Conservation (phyloP, 345 rosid genomes). For the Theobroma cacao region DNA sequence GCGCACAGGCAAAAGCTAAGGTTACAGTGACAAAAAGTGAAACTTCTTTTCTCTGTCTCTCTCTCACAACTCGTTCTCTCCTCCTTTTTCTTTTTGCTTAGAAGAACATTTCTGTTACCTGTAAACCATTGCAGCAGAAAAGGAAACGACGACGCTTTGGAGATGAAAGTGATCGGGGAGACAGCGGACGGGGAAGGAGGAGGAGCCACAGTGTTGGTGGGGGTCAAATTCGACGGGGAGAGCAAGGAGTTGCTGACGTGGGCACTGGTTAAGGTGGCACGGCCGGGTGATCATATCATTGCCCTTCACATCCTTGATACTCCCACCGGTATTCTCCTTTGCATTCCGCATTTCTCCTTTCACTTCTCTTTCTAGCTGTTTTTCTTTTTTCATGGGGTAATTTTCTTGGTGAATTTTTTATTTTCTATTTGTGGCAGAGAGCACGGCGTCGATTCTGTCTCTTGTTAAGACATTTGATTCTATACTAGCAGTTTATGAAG, state of each 20-base stretch:
- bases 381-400: not conserved
- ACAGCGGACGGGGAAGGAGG: conserved; percentile 21
- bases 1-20: not conserved
- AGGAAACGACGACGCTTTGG: not conserved
- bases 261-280: conserved; percentile 77
- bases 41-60: not conserved
- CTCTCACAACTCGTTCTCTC: not conserved
- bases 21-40: not conserved
- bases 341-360: not conserved
- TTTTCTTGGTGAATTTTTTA: not conserved
- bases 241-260: conserved; percentile 83
- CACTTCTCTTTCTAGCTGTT: not conserved
- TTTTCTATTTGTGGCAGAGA: conserved; percentile 37
- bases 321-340: conserved; percentile 32
- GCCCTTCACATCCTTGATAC: conserved; percentile 84
- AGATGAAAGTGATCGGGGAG: conserved; percentile 41
- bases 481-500: conserved; percentile 76
- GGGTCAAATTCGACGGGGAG: conserved; percentile 66
- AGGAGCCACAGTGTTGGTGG: conserved; percentile 59
- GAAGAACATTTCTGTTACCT: not conserved
- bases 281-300: conserved; percentile 76
- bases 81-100: not conserved
- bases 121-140: not conserved
- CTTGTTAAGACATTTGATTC: conserved; percentile 78
- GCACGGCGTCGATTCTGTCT: conserved; percentile 65